A percentile compares a stretch with the other conserved stretches of the same genome.
phyloP scores from a whole-genome alignment of 805 yeast species.

The Zygosaccharomyces gambellarensis region DNA sequence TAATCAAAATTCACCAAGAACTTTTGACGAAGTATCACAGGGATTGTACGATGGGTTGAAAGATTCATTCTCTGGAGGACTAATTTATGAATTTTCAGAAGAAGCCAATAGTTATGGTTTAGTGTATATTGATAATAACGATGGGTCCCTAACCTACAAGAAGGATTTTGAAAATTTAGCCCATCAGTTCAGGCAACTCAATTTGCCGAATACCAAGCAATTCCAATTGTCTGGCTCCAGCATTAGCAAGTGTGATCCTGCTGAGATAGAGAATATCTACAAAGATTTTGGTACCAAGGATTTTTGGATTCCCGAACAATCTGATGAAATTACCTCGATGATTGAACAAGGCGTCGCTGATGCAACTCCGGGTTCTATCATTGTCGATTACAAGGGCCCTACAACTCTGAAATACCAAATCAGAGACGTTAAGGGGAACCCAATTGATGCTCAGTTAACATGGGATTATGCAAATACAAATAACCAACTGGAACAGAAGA shows the following conservation, averaged over 20 bases:
- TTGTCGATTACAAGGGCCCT: constrained; percentile 37
- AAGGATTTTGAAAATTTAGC: constrained; percentile 51
- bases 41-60: constrained; percentile 66
- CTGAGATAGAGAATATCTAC: constrained; percentile 35
- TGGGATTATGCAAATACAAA: constrained; percentile 35
- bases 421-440: constrained; percentile 34
- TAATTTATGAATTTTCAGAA: constrained; percentile 85
- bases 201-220: constrained; percentile 38
- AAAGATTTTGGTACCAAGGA: constrained; percentile 41
- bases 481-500: constrained; percentile 28
- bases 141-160: constrained; percentile 39
- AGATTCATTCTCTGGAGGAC: constrained; percentile 74
- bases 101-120: constrained; percentile 78
- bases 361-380: constrained; percentile 42
- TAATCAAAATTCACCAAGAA: constrained; percentile 69
- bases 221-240: constrained; percentile 33
- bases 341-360: constrained; percentile 47
- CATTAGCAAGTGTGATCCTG: constrained; percentile 40
- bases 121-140: constrained; percentile 45
- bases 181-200: constrained; percentile 37
- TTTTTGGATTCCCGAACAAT: constrained; percentile 46
- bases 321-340: constrained; percentile 40
- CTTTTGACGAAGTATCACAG: constrained; percentile 71
- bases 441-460: constrained; percentile 34
- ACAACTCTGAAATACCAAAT: constrained; percentile 41